Base-by-base conservation (phyloP, 352 stramenopile genomes). In the Phytophthora pinifolia region DNA sequence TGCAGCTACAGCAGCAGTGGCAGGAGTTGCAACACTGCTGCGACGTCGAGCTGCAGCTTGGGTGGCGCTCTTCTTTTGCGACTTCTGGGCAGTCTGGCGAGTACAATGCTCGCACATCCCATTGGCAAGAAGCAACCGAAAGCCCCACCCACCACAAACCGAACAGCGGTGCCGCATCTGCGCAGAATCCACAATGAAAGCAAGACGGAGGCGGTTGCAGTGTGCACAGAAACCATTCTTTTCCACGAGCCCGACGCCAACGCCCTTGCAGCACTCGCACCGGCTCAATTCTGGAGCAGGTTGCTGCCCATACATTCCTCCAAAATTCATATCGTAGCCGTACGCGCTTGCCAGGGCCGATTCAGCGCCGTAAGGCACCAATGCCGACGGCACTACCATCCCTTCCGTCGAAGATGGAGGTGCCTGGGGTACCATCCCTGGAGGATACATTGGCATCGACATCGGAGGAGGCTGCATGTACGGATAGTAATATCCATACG, bases 211-310 rank as follows among this genome's bases (percentile, higher is more conserved):
- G 3, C 79, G 76, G 37, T 89, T 88, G 58, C 79, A 89, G 53
- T 89, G 76, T 10, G 69, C 70, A 32, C 79, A 89, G 8, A 81
- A 62, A 6, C 76, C 79, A 38, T 89, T 89, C 66, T 86, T 86
- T 61, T 89, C 74, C 4, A 82, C 75, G 18, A 89, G 37, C 3
- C 66, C 74, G 13, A 89, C 76, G 12, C 79, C 73, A 41, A 74
- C 54, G 7, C 79, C 76, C 9, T 65, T 54, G 29, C 79, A 89
- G 54, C 63, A 65, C 15, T 86, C 70, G 29, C 79, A 89, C 15
- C 54, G 68, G 37, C 69, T 81, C 20, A 87, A 39, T 22, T 74
- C 52, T 15, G 72, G 60, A 17, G 29, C 52, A 27, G 36, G 15
- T 22, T 69, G 62, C 27, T 63, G 55, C 8, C 58, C 61, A 42